Evolutionary conservation across 2,329 filamentous ascomycete genomes (phyloP), one percentile per base, ranked within the genome.

Genomic region (Penicillium paneum): DNA sequence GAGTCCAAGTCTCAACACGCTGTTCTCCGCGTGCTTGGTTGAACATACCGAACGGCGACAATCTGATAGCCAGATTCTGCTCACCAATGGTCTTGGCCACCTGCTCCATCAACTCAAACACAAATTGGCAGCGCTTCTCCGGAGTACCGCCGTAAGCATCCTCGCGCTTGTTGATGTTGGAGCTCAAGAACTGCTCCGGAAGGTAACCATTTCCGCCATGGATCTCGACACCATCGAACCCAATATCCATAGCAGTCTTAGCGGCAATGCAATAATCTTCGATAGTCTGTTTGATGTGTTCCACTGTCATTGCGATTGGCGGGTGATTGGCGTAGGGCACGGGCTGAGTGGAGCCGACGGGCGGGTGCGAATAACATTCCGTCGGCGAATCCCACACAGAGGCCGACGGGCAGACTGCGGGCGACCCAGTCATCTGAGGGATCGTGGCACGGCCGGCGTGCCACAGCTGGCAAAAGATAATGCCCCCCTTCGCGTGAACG

Each of bases 101-200:
- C 49, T 73, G 64, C 32, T 74, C 69, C 64, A 81, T 80, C n/a
- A 85, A 71, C 59, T 84, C 81, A 2, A 85, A 65, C 1, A 76
- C 77, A 60, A 88, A 86, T 5, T 74, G 76, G 56, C 77, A 80
- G n/a, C 79, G 73, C 54, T 80, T 80, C 63, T 80, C 75, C 1
- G 80, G 70, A 3, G 71, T 76, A 6, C 80, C 81, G 10, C 81
- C 80, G 57, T 79, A 83, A 11, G 69, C 66, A 59, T 83, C 79
- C 0, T 74, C 78, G 24, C 80, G 71, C 57, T 71, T 72, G 65
- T 83, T 83, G 57, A 75, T 70, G 32, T 74, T 78, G 39, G 77
- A 76, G 56, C 79, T 78, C 5, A 78, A 64, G 62, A 82, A 82
- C 56, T 82, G 79, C 57, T 83, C 80, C 0, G 78, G 72, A 3